Percentiles rank a stretch among this genome's conserved stretches.
phyloP scores from a whole-genome alignment of 306 rosid genomes.

The Quillaja saponaria region DNA sequence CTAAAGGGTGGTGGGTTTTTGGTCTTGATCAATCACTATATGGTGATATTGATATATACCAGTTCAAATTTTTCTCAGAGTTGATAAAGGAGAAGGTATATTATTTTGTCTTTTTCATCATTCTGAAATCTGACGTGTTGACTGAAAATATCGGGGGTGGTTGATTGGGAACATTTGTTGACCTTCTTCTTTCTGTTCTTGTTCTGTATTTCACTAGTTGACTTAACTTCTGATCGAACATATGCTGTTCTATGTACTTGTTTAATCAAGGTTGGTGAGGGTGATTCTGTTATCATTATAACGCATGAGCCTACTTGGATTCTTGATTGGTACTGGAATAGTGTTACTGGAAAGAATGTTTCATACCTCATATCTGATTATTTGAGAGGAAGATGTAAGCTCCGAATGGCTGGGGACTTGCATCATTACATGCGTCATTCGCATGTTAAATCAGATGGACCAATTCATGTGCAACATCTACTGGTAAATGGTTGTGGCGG shows the following conservation, averaged over 20 bases:
- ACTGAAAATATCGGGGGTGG: conserved; percentile 8
- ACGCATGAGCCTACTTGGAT: conserved; percentile 98
- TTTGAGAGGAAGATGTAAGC: conserved; percentile 92
- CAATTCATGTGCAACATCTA: conserved; percentile 75
- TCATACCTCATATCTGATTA: conserved; percentile 78
- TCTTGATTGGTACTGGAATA: conserved; percentile 91
- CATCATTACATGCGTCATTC: conserved; percentile 99
- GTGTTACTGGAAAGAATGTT: conserved; percentile 82
- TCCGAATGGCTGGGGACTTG: conserved; percentile 96
- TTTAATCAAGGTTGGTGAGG: conserved; percentile 65
- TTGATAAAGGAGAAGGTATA: conserved; percentile 71
- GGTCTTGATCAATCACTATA: conserved; percentile 96
- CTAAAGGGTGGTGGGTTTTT: conserved; percentile 95
- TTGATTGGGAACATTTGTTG: conserved; percentile 14
- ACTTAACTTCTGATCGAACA: conserved; percentile 18
- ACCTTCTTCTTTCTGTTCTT: conserved; percentile 7
- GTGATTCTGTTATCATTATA: conserved; percentile 80
- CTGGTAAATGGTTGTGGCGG: conserved; percentile 98
- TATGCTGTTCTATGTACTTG: conserved; percentile 30
- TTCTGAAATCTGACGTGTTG: conserved; percentile 5
- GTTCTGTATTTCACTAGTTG: conserved; percentile 11
- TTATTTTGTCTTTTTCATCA: conserved; percentile 19
- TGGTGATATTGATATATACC: conserved; percentile 93
- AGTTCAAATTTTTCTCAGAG: conserved; percentile 91
- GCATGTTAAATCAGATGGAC: conserved; percentile 67